Evolutionary conservation across 257 asterid species (phyloP).

Genomic region (Plectranthus barbatus): DNA sequence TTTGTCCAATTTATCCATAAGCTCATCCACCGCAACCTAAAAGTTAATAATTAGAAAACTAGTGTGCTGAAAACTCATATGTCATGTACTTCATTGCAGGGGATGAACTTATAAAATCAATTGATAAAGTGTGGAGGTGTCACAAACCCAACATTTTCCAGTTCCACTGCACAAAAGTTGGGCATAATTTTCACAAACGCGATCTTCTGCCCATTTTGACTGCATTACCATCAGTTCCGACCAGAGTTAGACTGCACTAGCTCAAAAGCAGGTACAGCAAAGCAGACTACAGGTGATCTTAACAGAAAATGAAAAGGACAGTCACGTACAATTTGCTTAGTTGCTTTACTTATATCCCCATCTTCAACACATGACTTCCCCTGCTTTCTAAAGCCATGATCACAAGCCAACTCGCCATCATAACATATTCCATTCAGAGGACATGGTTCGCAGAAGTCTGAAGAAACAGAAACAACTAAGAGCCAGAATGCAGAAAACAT

Average conservation of each 20-base stretch:
- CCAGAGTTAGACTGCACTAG: constrained; percentile 12
- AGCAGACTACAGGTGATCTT: neutral
- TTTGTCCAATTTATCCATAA: constrained; percentile 38
- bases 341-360: constrained; percentile 49
- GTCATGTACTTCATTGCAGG: neutral
- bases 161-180: constrained; percentile 61
- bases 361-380: constrained; percentile 72
- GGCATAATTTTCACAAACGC: constrained; percentile 54
- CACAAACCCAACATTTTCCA: constrained; percentile 70
- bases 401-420: constrained; percentile 73
- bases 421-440: constrained; percentile 69
- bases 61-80: neutral
- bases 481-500: neutral
- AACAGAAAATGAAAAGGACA: constrained; percentile 8
- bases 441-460: constrained; percentile 78
- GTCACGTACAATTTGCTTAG: constrained; percentile 50
- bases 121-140: constrained; percentile 9
- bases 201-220: constrained; percentile 60
- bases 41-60: neutral
- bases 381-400: constrained; percentile 46
- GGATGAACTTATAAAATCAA: neutral
- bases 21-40: constrained; percentile 57
- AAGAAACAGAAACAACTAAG: constrained; percentile 17
- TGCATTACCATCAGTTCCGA: constrained; percentile 35
- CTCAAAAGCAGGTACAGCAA: neutral